Conservation (phyloP, 2,329 filamentous ascomycete genomes). For the Aspergillus spinulosporus region DNA sequence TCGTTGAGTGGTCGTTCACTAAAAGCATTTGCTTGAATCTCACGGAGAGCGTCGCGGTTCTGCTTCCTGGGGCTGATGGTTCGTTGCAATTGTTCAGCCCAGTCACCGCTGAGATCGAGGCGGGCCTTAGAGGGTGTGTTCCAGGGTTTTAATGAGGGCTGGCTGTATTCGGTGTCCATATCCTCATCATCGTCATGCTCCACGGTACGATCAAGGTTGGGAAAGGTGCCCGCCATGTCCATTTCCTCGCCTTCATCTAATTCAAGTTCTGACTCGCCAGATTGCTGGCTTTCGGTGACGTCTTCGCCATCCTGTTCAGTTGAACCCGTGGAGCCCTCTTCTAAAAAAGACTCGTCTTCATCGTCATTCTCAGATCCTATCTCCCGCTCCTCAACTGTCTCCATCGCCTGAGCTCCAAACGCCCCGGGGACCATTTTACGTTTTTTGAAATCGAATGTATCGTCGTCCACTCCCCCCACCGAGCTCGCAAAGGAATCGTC, state of each 20-base stretch:
- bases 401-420: conserved; percentile 66
- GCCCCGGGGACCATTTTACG: conserved; percentile 69
- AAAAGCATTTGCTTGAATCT: conserved; percentile 62
- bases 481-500: conserved; percentile 45
- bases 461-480: conserved; percentile 49
- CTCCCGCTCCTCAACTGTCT: conserved; percentile 54
- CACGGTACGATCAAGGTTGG: conserved; percentile 71
- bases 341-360: conserved; percentile 78
- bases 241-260: conserved; percentile 71
- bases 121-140: conserved; percentile 56
- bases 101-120: conserved; percentile 70
- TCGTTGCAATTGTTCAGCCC: conserved; percentile 89
- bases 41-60: conserved; percentile 71
- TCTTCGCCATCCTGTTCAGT: conserved; percentile 59
- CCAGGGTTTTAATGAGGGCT: conserved; percentile 34
- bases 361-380: conserved; percentile 36
- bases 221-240: conserved; percentile 78
- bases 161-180: conserved; percentile 45
- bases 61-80: conserved; percentile 94
- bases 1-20: conserved; percentile 47
- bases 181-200: conserved; percentile 63
- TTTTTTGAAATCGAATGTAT: conserved; percentile 60
- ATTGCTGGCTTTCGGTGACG: conserved; percentile 52
- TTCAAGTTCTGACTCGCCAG: conserved; percentile 64
- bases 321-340: conserved; percentile 83